These are phyloP conservation scores for Sutorius australiensis DNA, from an alignment of 768 basidiomycete species.

Conservation along the genomic window DNA sequence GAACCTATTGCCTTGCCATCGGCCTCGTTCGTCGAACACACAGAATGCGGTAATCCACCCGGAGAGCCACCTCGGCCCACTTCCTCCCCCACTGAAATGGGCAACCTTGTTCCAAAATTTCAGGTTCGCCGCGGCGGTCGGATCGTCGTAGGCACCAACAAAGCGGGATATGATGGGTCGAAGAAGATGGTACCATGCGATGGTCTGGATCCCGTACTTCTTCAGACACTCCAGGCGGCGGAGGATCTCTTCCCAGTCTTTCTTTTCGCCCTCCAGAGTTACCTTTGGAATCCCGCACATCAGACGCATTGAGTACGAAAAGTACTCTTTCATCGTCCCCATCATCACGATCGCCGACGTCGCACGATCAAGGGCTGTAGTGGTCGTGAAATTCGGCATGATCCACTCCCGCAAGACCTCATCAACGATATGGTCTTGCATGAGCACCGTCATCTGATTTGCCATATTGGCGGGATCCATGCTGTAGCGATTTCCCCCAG, in stretches of 20 bases:
- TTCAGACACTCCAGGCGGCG: slow-evolving; percentile 35
- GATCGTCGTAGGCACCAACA: slow-evolving; percentile 25
- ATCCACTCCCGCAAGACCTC: not conserved
- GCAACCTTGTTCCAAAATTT: slow-evolving; percentile 19
- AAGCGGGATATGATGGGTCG: slow-evolving; percentile 28
- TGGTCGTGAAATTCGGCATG: not conserved
- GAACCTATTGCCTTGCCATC: not conserved
- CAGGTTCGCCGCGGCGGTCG: slow-evolving; percentile 6
- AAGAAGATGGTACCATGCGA: slow-evolving; percentile 26
- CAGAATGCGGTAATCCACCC: not conserved
- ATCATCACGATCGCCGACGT: not conserved
- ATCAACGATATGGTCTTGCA: not conserved
- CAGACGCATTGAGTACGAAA: slow-evolving; percentile 10
- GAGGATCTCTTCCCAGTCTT: slow-evolving; percentile 33
- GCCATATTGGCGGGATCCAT: slow-evolving; percentile 29
- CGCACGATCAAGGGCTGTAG: not conserved
- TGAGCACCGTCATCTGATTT: not conserved
- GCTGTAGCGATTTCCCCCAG: not conserved
- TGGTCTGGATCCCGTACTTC: slow-evolving; percentile 27
- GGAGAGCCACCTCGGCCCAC: not conserved
- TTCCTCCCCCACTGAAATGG: not conserved
- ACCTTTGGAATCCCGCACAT: not conserved
- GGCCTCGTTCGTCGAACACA: not conserved
- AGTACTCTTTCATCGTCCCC: not conserved
- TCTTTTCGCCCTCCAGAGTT: slow-evolving; percentile 15